Evolutionary conservation across 2,329 filamentous ascomycete genomes (phyloP).

Genomic region (Aspergillus candidus): DNA sequence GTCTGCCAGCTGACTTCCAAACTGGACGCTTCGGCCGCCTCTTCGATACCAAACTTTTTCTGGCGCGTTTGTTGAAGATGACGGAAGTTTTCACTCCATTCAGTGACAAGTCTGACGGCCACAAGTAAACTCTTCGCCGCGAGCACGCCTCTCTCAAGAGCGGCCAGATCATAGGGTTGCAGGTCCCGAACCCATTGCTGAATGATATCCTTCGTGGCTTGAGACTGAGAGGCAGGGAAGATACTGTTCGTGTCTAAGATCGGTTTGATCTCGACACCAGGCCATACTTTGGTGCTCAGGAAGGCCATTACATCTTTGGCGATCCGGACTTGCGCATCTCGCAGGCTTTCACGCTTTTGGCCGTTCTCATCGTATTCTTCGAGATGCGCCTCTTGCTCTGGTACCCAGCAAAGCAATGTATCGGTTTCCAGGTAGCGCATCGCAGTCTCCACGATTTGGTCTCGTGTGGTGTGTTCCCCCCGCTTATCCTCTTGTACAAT

Average conservation of each 20-base stretch:
- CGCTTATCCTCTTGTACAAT: slow-evolving; percentile 62
- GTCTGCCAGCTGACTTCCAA: slow-evolving; percentile 90
- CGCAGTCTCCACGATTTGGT: slow-evolving; percentile 59
- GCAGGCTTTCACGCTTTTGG: slow-evolving; percentile 52
- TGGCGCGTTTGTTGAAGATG: slow-evolving; percentile 38
- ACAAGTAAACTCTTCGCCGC: slow-evolving; percentile 82
- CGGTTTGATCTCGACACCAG: slow-evolving; percentile 69
- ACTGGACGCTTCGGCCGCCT: slow-evolving; percentile 70
- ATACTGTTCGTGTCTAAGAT: slow-evolving; percentile 76
- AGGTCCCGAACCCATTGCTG: slow-evolving; percentile 69
- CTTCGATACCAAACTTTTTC: slow-evolving; percentile 66
- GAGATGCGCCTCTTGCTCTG: slow-evolving; percentile 48
- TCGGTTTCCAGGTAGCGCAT: slow-evolving; percentile 90
- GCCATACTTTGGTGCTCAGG: slow-evolving; percentile 71
- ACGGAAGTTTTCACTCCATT: slow-evolving; percentile 77
- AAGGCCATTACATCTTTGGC: slow-evolving; percentile 66
- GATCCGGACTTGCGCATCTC: slow-evolving; percentile 64
- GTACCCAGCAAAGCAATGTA: slow-evolving; percentile 84
- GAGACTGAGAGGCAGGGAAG: slow-evolving; percentile 65
- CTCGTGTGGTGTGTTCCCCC: slow-evolving; percentile 50
- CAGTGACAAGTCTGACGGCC: slow-evolving; percentile 68
- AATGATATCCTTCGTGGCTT: slow-evolving; percentile 70
- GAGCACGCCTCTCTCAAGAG: slow-evolving; percentile 73
- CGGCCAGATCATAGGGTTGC: slow-evolving; percentile 74
- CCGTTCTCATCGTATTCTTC: slow-evolving; percentile 45